Conservation (phyloP, 1,284 basidiomycete genomes). For the Hortiboletus rubellus region DNA sequence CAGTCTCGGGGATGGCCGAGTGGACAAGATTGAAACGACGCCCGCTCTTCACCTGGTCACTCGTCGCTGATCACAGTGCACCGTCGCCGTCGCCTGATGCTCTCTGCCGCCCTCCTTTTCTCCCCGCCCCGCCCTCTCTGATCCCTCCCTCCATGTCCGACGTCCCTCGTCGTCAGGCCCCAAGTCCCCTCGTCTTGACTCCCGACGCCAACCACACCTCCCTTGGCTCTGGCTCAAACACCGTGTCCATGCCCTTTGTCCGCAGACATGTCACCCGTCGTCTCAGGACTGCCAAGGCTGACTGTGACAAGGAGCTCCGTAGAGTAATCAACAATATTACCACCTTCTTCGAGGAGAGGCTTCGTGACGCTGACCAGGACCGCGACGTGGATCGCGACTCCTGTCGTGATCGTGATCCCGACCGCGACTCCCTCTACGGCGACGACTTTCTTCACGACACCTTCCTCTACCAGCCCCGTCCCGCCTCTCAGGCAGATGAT, state of each 20-base stretch:
- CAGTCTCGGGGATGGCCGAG: constrained; percentile 15
- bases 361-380: constrained; percentile 72
- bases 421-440: constrained; percentile 51
- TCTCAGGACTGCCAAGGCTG: constrained; percentile 90
- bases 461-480: constrained; percentile 56
- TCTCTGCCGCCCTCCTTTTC: constrained; percentile 8
- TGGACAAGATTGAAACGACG: constrained; percentile 15
- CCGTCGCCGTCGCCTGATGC: constrained; percentile 23
- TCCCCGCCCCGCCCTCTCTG: constrained; percentile 10
- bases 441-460: constrained; percentile 62
- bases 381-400: constrained; percentile 59
- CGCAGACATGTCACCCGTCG: constrained; percentile 91
- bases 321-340: constrained; percentile 94
- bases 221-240: constrained; percentile 61
- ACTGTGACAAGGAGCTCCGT: constrained; percentile 93
- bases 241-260: constrained; percentile 89
- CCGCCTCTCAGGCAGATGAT: constrained; percentile 62
- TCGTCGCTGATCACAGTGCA: constrained; percentile 17
- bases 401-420: constrained; percentile 48
- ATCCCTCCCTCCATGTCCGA: constrained; percentile 20
- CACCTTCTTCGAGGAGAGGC: constrained; percentile 87
- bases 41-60: constrained; percentile 20
- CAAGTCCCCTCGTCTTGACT: constrained; percentile 74
- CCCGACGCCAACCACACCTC: constrained; percentile 57
- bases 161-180: constrained; percentile 61